These are phyloP conservation scores for Russula virescens DNA, from an alignment of 768 basidiomycete genomes.

Conservation along the genomic window DNA sequence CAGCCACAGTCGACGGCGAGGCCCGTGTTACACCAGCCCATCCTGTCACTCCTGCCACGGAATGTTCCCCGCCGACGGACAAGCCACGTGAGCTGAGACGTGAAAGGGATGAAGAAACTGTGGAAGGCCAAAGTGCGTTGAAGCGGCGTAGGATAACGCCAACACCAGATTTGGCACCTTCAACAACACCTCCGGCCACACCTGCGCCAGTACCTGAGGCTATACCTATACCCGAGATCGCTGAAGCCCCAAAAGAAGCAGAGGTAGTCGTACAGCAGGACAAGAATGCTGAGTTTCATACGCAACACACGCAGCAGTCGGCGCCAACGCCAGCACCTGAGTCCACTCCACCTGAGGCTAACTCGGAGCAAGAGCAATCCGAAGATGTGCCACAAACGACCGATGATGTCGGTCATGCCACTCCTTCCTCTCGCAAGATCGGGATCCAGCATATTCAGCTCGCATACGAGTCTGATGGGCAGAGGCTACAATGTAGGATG, in stretches of 20 bases:
- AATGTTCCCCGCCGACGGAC: neutral
- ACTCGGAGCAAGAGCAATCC: neutral
- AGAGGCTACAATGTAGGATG: conserved; percentile 20
- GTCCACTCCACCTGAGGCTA: neutral
- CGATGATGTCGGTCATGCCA: neutral
- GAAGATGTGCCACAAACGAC: neutral
- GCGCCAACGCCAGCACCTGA: neutral
- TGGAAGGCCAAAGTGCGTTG: neutral
- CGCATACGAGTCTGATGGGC: conserved; percentile 9
- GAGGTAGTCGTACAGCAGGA: neutral
- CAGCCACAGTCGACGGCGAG: neutral
- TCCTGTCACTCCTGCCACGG: neutral
- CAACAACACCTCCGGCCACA: neutral
- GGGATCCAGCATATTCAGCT: conserved; percentile 21
- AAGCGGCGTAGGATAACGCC: conserved; percentile 16
- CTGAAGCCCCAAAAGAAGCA: neutral
- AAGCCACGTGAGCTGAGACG: conserved; percentile 4
- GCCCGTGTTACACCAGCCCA: neutral
- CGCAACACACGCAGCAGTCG: neutral
- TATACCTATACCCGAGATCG: neutral
- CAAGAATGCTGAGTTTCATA: neutral
- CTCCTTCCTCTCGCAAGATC: conserved; percentile 5
- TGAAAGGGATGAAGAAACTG: neutral
- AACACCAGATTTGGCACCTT: neutral
- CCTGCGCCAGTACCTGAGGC: neutral